These are phyloP conservation scores for Raddia guianensis DNA, from an alignment of 176 grass and related monocot genomes.

Conservation along the genomic window DNA sequence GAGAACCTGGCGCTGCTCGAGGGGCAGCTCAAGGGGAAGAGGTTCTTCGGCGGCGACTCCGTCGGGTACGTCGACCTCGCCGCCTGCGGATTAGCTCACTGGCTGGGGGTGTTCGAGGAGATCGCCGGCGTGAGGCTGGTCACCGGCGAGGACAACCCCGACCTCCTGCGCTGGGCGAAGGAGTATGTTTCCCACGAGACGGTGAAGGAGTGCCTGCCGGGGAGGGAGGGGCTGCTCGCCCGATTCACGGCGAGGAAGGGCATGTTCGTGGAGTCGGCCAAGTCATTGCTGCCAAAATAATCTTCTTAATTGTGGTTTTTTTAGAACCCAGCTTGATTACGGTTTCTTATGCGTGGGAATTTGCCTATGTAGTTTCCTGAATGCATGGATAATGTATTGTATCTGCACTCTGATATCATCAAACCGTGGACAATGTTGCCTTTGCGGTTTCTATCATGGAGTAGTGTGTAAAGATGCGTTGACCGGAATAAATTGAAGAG, in stretches of 20 bases:
- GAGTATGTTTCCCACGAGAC: slow-evolving; percentile 27
- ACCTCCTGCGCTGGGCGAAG: slow-evolving; percentile 45
- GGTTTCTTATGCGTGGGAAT: too few relatives aligned
- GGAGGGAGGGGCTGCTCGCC: slow-evolving; percentile 37
- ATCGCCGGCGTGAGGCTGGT: slow-evolving; percentile 46
- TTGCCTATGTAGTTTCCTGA: too few relatives aligned
- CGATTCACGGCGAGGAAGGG: slow-evolving; percentile 36
- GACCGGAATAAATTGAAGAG: not conserved
- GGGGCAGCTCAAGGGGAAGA: slow-evolving; percentile 35
- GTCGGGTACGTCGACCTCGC: slow-evolving; percentile 54
- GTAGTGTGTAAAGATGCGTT: not conserved
- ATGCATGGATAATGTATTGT: not conserved
- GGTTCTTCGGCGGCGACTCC: slow-evolving; percentile 60
- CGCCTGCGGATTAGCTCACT: slow-evolving; percentile 41
- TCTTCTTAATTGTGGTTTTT: not conserved
- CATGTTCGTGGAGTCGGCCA: not conserved
- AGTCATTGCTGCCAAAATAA: slow-evolving; percentile 3
- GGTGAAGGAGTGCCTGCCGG: slow-evolving; percentile 39
- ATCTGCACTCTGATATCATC: too few relatives aligned
- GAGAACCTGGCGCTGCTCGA: slow-evolving; percentile 28
- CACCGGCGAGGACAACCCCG: slow-evolving; percentile 36
- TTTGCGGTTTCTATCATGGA: too few relatives aligned
- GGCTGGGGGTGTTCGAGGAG: slow-evolving; percentile 49
- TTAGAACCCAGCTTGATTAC: too few relatives aligned
- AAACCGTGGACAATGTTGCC: too few relatives aligned